Evolutionary conservation across 768 basidiomycete genomes (phyloP).

Genomic region (Mycena haematopus): DNA sequence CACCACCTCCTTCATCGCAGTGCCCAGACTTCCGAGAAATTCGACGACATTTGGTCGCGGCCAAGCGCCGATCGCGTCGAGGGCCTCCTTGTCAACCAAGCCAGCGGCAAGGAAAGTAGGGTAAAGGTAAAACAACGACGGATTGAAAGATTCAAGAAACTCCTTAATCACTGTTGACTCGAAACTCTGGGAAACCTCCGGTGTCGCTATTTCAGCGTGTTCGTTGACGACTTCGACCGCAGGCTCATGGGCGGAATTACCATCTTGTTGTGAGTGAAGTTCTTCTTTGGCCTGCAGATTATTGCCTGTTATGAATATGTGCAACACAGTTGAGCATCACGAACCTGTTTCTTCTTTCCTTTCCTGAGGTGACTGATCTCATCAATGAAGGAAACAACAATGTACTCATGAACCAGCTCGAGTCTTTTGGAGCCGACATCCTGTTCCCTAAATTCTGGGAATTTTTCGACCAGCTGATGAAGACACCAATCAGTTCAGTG

Average conservation of each 20-base stretch:
- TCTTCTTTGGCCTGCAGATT: too few species aligned
- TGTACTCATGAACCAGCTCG: too few species aligned
- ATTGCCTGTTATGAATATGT: too few species aligned
- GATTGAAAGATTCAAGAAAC: background rate
- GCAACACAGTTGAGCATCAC: too few species aligned
- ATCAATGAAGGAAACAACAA: too few species aligned
- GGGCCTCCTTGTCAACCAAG: background rate
- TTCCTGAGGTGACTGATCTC: too few species aligned
- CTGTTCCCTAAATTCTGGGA: background rate
- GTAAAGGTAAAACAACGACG: background rate
- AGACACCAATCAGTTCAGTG: background rate
- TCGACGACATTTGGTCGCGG: background rate
- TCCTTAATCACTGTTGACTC: background rate
- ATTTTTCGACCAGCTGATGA: background rate
- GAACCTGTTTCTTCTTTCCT: too few species aligned
- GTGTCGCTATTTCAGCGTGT: too few species aligned
- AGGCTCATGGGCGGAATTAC: background rate
- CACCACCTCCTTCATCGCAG: background rate
- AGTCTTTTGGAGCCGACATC: too few species aligned
- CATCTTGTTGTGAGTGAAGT: too few species aligned
- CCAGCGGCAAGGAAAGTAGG: background rate
- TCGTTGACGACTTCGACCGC: too few species aligned
- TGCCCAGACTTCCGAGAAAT: background rate
- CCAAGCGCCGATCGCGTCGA: background rate
- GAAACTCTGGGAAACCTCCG: background rate